Conservation (phyloP, 306 rosid genomes). For the Vicia villosa region DNA sequence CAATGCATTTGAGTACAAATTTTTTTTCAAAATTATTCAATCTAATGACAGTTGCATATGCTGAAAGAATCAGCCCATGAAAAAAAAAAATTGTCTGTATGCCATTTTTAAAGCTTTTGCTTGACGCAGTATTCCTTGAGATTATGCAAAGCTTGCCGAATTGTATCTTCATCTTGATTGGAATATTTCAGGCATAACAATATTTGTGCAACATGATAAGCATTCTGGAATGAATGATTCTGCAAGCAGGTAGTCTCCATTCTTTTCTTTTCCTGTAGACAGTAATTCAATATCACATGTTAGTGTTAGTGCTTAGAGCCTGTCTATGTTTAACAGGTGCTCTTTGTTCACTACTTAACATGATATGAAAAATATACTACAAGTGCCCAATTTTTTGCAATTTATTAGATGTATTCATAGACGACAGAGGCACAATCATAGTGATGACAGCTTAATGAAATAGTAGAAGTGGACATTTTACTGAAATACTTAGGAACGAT, state of each 20-base stretch:
- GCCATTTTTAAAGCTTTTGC: slow-evolving; percentile 45
- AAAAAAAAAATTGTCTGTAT: not conserved
- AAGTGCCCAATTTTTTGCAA: not conserved
- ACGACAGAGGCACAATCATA: slow-evolving; percentile 9
- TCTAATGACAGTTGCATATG: not conserved
- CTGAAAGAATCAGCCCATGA: not conserved
- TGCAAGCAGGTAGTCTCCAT: slow-evolving; percentile 72
- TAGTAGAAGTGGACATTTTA: not conserved
- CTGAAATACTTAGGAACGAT: not conserved
- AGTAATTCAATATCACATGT: slow-evolving; percentile 5
- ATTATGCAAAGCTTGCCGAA: slow-evolving; percentile 74
- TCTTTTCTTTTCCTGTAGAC: slow-evolving; percentile 56
- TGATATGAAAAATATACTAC: not conserved
- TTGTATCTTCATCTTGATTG: slow-evolving; percentile 72
- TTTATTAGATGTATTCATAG: not conserved
- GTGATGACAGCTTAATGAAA: too few species aligned
- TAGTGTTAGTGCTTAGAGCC: slow-evolving; percentile 9
- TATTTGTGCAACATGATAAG: slow-evolving; percentile 76
- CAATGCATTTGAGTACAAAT: not conserved
- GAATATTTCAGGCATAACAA: slow-evolving; percentile 81
- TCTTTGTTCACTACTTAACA: slow-evolving; percentile 6
- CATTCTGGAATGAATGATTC: slow-evolving; percentile 62
- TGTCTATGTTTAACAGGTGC: not conserved
- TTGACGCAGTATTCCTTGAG: slow-evolving; percentile 67
- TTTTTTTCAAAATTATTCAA: not conserved